Percentiles rank a stretch among this genome's conserved stretches.
These are phyloP conservation scores for Didymellaceae sp. DNA, from an alignment of 2,329 filamentous ascomycete genomes.

Conservation along the genomic window DNA sequence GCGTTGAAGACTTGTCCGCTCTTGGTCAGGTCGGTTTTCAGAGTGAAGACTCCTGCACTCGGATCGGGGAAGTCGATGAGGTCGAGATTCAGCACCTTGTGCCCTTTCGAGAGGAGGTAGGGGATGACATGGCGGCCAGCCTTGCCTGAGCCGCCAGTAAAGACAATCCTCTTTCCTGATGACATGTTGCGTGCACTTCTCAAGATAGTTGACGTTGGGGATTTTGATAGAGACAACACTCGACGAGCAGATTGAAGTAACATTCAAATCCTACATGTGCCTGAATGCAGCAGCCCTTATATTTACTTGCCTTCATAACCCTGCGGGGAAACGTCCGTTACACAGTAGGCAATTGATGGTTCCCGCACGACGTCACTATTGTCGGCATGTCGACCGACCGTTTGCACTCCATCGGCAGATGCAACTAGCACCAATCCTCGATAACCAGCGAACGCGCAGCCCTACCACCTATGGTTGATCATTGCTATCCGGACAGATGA, in stretches of 20 bases:
- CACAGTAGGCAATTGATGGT: neutral
- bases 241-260: constrained; percentile 1
- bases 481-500: constrained; percentile 45
- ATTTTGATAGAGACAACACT: neutral
- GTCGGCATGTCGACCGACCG: constrained; percentile 17
- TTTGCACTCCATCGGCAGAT: constrained; percentile 14
- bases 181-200: constrained; percentile 23
- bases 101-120: constrained; percentile 58
- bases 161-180: constrained; percentile 51
- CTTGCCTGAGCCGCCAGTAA: constrained; percentile 58
- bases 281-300: constrained; percentile 5
- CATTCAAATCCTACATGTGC: neutral
- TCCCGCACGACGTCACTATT: constrained; percentile 27
- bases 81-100: constrained; percentile 64
- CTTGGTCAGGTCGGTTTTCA: constrained; percentile 63
- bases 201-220: neutral
- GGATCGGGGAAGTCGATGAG: constrained; percentile 55
- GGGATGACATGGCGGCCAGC: constrained; percentile 63
- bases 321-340: constrained; percentile 12
- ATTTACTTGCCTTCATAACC: neutral
- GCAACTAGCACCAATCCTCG: constrained; percentile 15
- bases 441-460: constrained; percentile 10
- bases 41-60: constrained; percentile 56
- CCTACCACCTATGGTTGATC: constrained; percentile 40
- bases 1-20: constrained; percentile 64